Conservation (phyloP, 768 basidiomycete genomes). For the Termitomyces sp. region DNA sequence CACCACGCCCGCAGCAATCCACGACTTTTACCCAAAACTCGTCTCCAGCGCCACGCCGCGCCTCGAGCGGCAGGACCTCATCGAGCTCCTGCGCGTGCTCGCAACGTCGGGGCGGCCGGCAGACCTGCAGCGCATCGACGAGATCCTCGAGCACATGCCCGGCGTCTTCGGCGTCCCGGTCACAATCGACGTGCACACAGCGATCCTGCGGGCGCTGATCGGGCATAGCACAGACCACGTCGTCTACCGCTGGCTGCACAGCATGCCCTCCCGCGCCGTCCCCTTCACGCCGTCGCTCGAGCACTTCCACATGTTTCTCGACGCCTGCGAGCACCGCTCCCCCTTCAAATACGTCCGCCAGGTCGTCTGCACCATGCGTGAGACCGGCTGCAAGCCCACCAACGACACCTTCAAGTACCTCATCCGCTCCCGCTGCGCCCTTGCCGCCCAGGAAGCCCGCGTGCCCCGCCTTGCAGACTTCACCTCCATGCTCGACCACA, state of each 20-base stretch:
- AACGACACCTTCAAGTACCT: constrained; percentile 45
- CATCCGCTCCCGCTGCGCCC: constrained; percentile 36
- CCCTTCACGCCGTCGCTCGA: constrained; percentile 39
- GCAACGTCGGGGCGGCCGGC: constrained; percentile 45
- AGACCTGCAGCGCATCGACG: constrained; percentile 50
- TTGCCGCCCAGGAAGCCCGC: constrained; percentile 20
- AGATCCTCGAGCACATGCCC: constrained; percentile 45
- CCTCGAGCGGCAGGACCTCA: no score
- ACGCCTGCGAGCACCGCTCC: constrained; percentile 27
- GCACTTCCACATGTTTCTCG: constrained; percentile 53
- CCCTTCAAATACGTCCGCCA: constrained; percentile 29
- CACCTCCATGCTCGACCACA: constrained; percentile 38
- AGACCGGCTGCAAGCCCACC: constrained; percentile 36
- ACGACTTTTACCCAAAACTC: not conserved
- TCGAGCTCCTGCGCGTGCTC: constrained; percentile 39
- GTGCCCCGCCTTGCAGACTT: constrained; percentile 29
- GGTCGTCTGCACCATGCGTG: constrained; percentile 29
- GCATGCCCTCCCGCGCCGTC: constrained; percentile 48
- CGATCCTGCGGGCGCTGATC: constrained; percentile 44
- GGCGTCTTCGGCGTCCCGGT: constrained; percentile 40
- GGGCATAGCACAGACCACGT: constrained; percentile 36
- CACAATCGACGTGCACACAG: constrained; percentile 41
- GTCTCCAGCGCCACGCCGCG: no score
- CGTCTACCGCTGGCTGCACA: constrained; percentile 44
- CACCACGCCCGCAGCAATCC: no score